phyloP scores from a whole-genome alignment of 2,329 filamentous ascomycete genomes.

The Coniochaeta ligniaria region DNA sequence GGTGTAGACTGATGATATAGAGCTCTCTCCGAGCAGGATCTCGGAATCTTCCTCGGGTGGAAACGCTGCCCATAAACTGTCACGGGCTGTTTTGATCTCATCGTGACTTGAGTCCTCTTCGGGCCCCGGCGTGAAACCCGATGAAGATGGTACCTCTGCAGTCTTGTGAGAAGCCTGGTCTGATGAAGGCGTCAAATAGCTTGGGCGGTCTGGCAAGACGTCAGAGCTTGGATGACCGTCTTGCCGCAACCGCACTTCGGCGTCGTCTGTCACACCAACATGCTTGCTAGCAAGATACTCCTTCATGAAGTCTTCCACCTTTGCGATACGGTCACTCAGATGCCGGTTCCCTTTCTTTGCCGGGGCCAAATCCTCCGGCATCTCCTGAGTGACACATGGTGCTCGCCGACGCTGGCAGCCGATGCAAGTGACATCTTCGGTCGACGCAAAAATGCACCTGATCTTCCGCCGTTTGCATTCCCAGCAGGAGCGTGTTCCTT shows the following conservation, averaged over 20 bases:
- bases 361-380: constrained; percentile 20
- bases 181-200: neutral
- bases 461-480: constrained; percentile 51
- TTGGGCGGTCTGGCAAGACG: neutral
- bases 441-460: constrained; percentile 35
- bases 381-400: constrained; percentile 40
- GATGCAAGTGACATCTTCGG: constrained; percentile 31
- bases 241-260: neutral
- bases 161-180: neutral
- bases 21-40: neutral
- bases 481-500: constrained; percentile 51
- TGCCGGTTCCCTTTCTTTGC: constrained; percentile 1
- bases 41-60: neutral
- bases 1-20: neutral
- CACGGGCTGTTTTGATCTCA: constrained; percentile 7
- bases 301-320: constrained; percentile 8
- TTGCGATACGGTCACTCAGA: constrained; percentile 8
- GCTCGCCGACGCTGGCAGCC: constrained; percentile 36
- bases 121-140: neutral
- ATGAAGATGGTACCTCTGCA: neutral
- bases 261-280: neutral
- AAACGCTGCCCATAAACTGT: constrained; percentile 2
- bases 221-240: neutral
- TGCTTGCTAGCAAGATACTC: constrained; percentile 3
- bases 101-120: constrained; percentile 6